Evolutionary conservation across 306 rosid genomes (phyloP), one percentile per base, ranked within the genome.

Genomic region (Pyrus betulifolia): DNA sequence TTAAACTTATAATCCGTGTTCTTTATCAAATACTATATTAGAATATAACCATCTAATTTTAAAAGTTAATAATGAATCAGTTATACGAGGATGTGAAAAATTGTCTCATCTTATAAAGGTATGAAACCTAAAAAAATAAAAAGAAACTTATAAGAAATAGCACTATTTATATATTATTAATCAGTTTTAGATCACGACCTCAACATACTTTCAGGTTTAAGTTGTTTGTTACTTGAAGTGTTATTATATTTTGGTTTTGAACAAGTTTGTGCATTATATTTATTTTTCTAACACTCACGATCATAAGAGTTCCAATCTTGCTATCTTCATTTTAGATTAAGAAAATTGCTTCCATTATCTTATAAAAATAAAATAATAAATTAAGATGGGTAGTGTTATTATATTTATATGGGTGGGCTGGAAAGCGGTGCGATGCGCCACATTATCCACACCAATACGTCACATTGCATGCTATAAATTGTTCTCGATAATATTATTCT

Each of bases 371-470:
- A 8, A 22, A 30, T 31, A 52, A 13, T n/a, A 72, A 65, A 18
- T 55, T 55, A 11, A 67, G 73, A 4, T 76, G 55, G 11, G 14
- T 57, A 57, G 31, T 60, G 31, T 60, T 40, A 60, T 2, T 1
- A 22, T 0, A 51, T 51, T 1, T 6, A 2, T 51, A 51, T 51
- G 8, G 77, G 63, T 70, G 70, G 35, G 85, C 75, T 72, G 69
- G 69, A 66, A 45, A 23, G 38, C 40, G 46, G 45, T 57, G 62
- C 61, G 75, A 76, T 59, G 70, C 42, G 78, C 81, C 78, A 73
- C 78, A 42, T 72, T 38, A 66, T 31, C 23, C 22, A 12, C 9
- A n/a, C 13, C 25, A 42, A 2, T 62, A 49, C 4, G 72, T 78
- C 63, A 14, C 64, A n/a, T 49, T 51, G 25, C 6, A 3, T 25